A percentile compares a stretch with the other conserved stretches of the same genome.
phyloP scores from a whole-genome alignment of 257 asterid genomes.

The Salvia hispanica region DNA sequence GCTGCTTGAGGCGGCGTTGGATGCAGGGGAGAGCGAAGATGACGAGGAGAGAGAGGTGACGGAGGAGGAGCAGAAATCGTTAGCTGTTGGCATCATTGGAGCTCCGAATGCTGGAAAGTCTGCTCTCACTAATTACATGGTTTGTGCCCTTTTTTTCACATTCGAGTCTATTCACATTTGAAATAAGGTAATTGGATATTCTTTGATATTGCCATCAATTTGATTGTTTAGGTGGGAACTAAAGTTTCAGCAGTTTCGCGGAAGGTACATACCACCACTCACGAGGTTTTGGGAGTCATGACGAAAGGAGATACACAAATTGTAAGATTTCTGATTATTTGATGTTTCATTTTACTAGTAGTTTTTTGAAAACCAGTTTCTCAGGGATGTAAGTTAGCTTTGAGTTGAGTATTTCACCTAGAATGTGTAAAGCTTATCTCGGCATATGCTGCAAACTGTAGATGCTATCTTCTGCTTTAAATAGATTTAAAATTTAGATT shows the following conservation, averaged over 20 bases:
- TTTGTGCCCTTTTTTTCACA: constrained; percentile 20
- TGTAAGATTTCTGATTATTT: constrained; percentile 53
- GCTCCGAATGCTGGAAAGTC: constrained; percentile 99
- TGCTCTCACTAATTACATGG: constrained; percentile 84
- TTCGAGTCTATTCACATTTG: not conserved
- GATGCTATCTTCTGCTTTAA: not conserved
- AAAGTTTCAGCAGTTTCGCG: constrained; percentile 94
- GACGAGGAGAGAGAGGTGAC: constrained; percentile 55
- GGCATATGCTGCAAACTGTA: not conserved
- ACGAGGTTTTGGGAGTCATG: constrained; percentile 88
- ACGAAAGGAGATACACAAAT: constrained; percentile 77
- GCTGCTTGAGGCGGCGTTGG: constrained; percentile 53
- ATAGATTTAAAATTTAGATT: not conserved
- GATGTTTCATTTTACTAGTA: not conserved
- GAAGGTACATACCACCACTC: constrained; percentile 81
- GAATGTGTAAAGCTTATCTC: constrained; percentile 10
- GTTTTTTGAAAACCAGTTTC: not conserved
- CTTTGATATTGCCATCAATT: constrained; percentile 22
- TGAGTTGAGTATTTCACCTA: not conserved
- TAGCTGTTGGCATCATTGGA: constrained; percentile 88
- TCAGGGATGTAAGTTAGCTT: not conserved
- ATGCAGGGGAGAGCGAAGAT: constrained; percentile 40
- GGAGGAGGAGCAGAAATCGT: constrained; percentile 85
- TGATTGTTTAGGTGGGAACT: constrained; percentile 67
- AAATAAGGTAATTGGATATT: not conserved